Evolutionary conservation across 2,329 filamentous ascomycete genomes (phyloP).

Genomic region (Fusarium coffeatum): DNA sequence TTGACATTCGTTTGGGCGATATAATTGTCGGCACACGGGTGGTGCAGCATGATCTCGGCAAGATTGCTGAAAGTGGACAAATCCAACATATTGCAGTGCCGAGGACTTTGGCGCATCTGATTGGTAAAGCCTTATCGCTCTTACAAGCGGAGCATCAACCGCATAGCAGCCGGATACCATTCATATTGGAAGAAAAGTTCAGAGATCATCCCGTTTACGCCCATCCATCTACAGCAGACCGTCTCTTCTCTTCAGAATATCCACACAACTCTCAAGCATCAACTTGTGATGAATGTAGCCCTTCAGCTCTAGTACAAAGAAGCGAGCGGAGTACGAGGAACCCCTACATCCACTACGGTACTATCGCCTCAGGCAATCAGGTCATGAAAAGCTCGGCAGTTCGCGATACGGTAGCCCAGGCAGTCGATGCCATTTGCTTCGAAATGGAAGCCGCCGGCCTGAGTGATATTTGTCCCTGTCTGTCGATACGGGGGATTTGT

Average conservation of each 20-base stretch:
- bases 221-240: background rate
- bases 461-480: background rate
- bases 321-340: accelerated
- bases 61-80: accelerated
- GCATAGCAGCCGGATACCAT: accelerated
- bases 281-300: accelerated
- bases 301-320: background rate
- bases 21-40: background rate
- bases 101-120: accelerated
- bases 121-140: background rate
- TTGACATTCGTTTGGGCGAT: background rate
- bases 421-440: background rate
- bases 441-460: background rate
- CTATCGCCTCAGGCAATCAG: background rate
- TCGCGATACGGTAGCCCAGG: accelerated
- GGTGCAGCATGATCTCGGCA: background rate
- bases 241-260: background rate
- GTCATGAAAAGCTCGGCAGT: accelerated
- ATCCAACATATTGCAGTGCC: background rate
- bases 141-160: background rate
- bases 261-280: background rate
- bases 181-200: background rate
- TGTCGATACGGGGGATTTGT: accelerated
- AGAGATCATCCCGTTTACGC: accelerated
- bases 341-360: background rate